These are phyloP conservation scores for Colletotrichum sp. DNA, from an alignment of 2,329 filamentous ascomycete genomes.

Conservation along the genomic window DNA sequence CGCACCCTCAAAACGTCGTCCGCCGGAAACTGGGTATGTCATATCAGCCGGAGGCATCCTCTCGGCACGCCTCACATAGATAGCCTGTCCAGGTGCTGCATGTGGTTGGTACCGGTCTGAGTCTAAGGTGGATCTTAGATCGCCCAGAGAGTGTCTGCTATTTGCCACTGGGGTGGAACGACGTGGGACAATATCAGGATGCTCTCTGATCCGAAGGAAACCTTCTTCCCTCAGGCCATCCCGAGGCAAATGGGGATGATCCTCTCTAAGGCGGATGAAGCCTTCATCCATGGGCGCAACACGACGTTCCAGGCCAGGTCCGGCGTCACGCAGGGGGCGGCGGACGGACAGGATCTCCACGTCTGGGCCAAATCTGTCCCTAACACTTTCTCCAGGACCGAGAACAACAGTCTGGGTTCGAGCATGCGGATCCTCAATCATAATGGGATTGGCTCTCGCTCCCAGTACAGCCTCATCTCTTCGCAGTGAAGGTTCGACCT, in stretches of 20 bases:
- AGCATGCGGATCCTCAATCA: slow-evolving; percentile 43
- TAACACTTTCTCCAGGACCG: slow-evolving; percentile 40
- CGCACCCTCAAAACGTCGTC: background rate
- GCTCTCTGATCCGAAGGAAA: slow-evolving; percentile 12
- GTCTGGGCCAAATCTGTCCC: slow-evolving; percentile 16
- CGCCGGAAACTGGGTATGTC: background rate
- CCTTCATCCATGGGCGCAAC: background rate
- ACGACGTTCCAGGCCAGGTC: background rate
- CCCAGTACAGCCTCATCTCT: slow-evolving; percentile 20
- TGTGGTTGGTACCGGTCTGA: background rate
- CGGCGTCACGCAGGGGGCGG: slow-evolving; percentile 5
- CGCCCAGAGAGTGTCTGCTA: background rate
- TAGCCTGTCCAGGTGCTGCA: background rate
- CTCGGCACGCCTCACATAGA: slow-evolving; percentile 9
- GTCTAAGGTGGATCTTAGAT: background rate
- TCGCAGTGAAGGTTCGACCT: background rate
- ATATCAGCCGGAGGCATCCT: background rate
- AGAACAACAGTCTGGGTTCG: background rate
- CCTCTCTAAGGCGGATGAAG: slow-evolving; percentile 13
- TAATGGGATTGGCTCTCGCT: slow-evolving; percentile 34
- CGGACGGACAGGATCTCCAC: slow-evolving; percentile 18
- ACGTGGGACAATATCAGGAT: background rate
- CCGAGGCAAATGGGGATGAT: background rate
- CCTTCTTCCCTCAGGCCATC: slow-evolving; percentile 7
- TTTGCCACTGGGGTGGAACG: background rate